phyloP scores from a whole-genome alignment of 306 rosid genomes.

The Quercus engelmannii region DNA sequence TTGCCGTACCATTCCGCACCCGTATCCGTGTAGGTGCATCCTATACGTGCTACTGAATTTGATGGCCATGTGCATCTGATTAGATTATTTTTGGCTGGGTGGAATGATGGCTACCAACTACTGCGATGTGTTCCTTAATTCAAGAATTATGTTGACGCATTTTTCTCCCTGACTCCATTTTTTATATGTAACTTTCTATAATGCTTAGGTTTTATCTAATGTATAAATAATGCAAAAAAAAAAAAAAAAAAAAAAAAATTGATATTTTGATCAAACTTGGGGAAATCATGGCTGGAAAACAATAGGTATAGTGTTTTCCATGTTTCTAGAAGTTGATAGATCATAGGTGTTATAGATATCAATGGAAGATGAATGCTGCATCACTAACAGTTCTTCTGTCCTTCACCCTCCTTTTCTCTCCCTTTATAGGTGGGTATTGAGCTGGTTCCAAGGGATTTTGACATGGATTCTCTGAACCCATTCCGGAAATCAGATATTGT shows the following conservation, averaged over 20 bases:
- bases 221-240: too few species aligned
- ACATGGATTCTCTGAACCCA: slow-evolving; percentile 84
- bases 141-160: neutral
- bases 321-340: neutral
- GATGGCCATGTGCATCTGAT: neutral
- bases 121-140: neutral
- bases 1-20: too few species aligned
- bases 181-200: too few species aligned
- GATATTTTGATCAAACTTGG: too few species aligned
- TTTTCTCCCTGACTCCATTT: neutral
- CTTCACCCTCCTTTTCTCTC: neutral
- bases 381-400: slow-evolving; percentile 23
- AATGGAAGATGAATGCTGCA: slow-evolving; percentile 10
- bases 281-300: too few species aligned
- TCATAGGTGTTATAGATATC: slow-evolving; percentile 5
- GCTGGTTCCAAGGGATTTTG: slow-evolving; percentile 90
- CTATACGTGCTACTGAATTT: neutral
- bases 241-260: too few species aligned
- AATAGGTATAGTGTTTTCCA: neutral
- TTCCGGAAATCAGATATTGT: slow-evolving; percentile 77
- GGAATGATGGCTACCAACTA: neutral
- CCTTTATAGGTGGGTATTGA: slow-evolving; percentile 83
- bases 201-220: too few species aligned
- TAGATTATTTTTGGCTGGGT: neutral
- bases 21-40: too few species aligned